phyloP scores from a whole-genome alignment of 2,329 filamentous ascomycete genomes.

The Colletotrichum sansevieriae region DNA sequence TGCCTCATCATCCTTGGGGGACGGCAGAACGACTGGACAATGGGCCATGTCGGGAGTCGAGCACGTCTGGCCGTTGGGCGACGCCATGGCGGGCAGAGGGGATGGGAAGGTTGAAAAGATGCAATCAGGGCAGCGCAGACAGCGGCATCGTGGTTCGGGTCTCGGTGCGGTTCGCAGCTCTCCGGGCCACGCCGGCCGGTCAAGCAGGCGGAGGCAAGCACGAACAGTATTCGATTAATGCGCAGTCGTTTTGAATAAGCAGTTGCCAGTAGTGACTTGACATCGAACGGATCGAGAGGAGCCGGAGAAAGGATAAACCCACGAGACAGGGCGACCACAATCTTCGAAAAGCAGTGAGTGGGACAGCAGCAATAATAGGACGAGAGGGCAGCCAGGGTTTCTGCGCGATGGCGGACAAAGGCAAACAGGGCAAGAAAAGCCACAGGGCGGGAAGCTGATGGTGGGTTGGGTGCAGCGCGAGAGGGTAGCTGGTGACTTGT shows the following conservation, averaged over 20 bases:
- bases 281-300: slow-evolving; percentile 38
- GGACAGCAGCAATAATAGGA: slow-evolving; percentile 37
- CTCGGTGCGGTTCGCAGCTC: slow-evolving; percentile 27
- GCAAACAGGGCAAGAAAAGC: slow-evolving; percentile 28
- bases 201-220: slow-evolving; percentile 23
- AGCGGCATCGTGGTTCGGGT: slow-evolving; percentile 37
- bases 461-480: slow-evolving; percentile 22
- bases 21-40: slow-evolving; percentile 11
- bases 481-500: slow-evolving; percentile 13
- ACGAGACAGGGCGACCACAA: slow-evolving; percentile 31
- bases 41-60: slow-evolving; percentile 32
- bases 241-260: slow-evolving; percentile 37
- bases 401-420: slow-evolving; percentile 17
- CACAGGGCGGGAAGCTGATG: slow-evolving; percentile 20
- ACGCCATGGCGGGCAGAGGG: slow-evolving; percentile 36
- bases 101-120: slow-evolving; percentile 13
- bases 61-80: slow-evolving; percentile 36
- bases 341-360: slow-evolving; percentile 14
- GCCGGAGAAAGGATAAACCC: slow-evolving; percentile 42
- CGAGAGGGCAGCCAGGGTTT: slow-evolving; percentile 32
- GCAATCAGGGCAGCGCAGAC: slow-evolving; percentile 36
- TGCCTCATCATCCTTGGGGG: slow-evolving; percentile 55
- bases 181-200: slow-evolving; percentile 31
- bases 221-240: slow-evolving; percentile 34
- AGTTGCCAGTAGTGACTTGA: slow-evolving; percentile 38